Base-by-base conservation (phyloP, 345 rosid genomes). In the Citrus glauca region DNA sequence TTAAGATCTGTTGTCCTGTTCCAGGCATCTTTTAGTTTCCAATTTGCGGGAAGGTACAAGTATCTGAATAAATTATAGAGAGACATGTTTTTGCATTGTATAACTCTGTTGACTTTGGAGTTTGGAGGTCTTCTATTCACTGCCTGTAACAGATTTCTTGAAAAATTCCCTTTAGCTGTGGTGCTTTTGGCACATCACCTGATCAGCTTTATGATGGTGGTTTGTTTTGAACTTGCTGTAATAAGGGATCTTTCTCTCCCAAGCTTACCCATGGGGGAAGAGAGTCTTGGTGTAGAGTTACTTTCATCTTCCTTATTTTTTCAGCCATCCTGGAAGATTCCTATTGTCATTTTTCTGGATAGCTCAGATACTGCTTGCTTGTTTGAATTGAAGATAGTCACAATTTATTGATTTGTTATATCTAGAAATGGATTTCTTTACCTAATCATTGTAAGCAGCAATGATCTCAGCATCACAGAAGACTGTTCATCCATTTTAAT, bases 341-440 rank as follows among this genome's bases (percentile, higher is more conserved):
- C 28, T 69, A 9, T 69, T 69, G 20, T 28, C 7, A 16, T 64
- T 17, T 32, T 8, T 3, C 1, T 67, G 4, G 16, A 67, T n/a
- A 22, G 71, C n/a, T 67, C 33, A 19, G 30, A 3, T 50, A 14
- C 62, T 25, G 55, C 59, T 50, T 30, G 11, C 75, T 33, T 72
- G 65, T 30, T 53, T 20, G 45, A 72, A 32, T 55, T 33, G 64
- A 72, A n/a, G 53, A 38, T 10, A 13, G 27, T 38, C 11, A 10
- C 53, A 67, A n/a, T 72, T 20, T 55, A 24, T n/a, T 65, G 9
- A 28, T 22, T 75, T 81, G 56, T 63, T 16, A 42, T 66, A 66
- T 38, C 32, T 48, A 9, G 9, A 25, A 17, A 38, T 38, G 25
- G 61, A 33, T 50, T 14, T 22, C 48, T 6, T 72, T 72, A 56